Evolutionary conservation across 1,139 yeast genomes (phyloP).

Genomic region (Saccharomycopsis crataegensis): DNA sequence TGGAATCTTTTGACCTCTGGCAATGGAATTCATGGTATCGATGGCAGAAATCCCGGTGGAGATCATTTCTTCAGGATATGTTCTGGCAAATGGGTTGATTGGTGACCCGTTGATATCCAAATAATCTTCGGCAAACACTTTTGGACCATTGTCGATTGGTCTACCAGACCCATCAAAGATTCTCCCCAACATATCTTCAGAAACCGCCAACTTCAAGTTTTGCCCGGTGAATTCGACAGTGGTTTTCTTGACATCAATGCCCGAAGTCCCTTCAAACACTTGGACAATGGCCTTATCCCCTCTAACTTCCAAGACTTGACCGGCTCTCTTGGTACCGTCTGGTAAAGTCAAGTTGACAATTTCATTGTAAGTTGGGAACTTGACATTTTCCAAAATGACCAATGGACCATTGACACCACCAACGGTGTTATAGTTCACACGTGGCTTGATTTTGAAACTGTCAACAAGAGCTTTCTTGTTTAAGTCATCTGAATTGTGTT

Average conservation of each 20-base stretch:
- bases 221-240: constrained; percentile 96
- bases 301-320: constrained; percentile 96
- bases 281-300: constrained; percentile 97
- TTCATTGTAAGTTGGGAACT: constrained; percentile 93
- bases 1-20: constrained; percentile 99
- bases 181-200: constrained; percentile 97
- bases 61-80: constrained; percentile 99
- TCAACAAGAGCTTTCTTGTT: constrained; percentile 89
- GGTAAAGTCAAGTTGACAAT: constrained; percentile 95
- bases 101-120: constrained; percentile 98
- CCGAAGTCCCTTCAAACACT: constrained; percentile 97
- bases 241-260: constrained; percentile 96
- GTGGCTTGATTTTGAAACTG: constrained; percentile 85
- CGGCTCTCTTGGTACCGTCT: constrained; percentile 89
- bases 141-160: constrained; percentile 97
- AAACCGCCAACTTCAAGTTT: constrained; percentile 85
- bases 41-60: constrained; percentile 98
- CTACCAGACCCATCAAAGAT: constrained; percentile 98
- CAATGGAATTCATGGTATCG: constrained; percentile 98
- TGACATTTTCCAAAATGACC: constrained; percentile 91
- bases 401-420: constrained; percentile 98
- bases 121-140: constrained; percentile 96
- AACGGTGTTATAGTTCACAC: constrained; percentile 89
- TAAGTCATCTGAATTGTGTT: constrained; percentile 42
- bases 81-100: constrained; percentile 95